A percentile compares a stretch with the other conserved stretches of the same genome.
Evolutionary conservation across 495 filamentous ascomycete genomes (phyloP).

Genomic region (Aspergillus coremiiformis): DNA sequence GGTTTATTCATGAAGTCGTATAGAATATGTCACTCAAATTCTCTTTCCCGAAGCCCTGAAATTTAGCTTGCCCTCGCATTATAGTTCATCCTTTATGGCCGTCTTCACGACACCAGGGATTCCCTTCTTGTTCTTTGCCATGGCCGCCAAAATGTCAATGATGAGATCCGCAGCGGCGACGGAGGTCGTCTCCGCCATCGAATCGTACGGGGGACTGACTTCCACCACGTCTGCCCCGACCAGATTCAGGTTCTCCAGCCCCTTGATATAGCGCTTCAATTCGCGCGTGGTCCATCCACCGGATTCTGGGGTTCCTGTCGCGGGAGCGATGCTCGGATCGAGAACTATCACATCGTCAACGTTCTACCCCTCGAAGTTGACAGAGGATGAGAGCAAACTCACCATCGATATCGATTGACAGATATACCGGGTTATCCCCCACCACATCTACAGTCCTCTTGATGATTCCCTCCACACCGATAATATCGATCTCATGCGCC

Average conservation of each 20-base stretch:
- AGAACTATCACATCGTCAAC: no score
- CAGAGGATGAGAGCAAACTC: no score
- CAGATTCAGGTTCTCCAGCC: constrained; percentile 21
- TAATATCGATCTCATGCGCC: constrained; percentile 22
- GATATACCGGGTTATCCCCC: constrained; percentile 18
- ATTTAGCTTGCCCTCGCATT: no score
- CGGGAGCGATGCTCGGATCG: constrained; percentile 23
- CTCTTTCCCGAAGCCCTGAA: no score
- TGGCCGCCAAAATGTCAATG: constrained; percentile 22
- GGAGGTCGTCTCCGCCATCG: constrained; percentile 38
- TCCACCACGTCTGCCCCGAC: constrained; percentile 35
- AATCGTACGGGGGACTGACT: constrained; percentile 45
- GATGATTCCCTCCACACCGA: constrained; percentile 19
- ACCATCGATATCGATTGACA: constrained; percentile 27
- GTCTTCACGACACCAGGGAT: no score
- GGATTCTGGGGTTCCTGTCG: constrained; percentile 25
- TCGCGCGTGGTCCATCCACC: constrained; percentile 30
- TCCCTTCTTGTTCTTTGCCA: constrained; percentile 12
- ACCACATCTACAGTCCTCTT: constrained; percentile 11
- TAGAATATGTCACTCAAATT: no score
- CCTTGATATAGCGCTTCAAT: constrained; percentile 19
- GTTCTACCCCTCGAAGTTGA: no score
- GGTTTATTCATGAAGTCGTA: no score
- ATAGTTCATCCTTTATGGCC: no score
- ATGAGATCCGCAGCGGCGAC: constrained; percentile 40